Evolutionary conservation across 1,284 basidiomycete species (phyloP), one percentile per base, ranked within the genome.

Genomic region (Pisolithus thermaeus): DNA sequence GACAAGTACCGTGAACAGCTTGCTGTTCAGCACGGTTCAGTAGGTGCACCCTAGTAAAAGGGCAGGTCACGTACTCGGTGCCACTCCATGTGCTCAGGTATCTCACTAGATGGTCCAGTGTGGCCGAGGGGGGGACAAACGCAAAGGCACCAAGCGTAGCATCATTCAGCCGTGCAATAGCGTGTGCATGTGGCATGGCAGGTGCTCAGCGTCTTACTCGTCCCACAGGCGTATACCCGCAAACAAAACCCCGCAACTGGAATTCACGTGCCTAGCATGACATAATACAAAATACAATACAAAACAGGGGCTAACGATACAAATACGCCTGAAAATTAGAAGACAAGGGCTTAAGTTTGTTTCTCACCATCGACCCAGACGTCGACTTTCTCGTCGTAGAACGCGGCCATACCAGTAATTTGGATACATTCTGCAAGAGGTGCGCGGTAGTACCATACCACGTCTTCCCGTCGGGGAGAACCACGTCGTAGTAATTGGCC

Each of bases 41-140:
- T 28, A 43, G 66, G 59, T 66, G 65, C 47, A 27, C 6, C 37
- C 32, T 56, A 53, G 30, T 36, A 48, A 59, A 36, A 44, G 22
- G 46, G 49, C 49, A 42, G 51, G 51, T 43, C 62, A 79, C 81
- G 70, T 72, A 89, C 88, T 91, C 88, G 78, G 80, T 88, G 32
- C 87, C 87, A 63, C 81, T 84, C 85, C 86, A 90, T 60, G 87
- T 87, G 52, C 83, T 81, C 46, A 90, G 71, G 62, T 81, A 88
- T 58, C 86, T 73, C 35, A 88, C 75, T 12, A 87, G 72, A 65
- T 89, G 87, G 58, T 88, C 76, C 36, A 90, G 63, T 7, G 74
- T 79, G 56, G 81, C 73, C 11, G 83, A 85, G 0, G 79, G 73
- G 18, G 79, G 78, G 16, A 86, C 67, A 43, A 63, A 63, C 32